Percentiles rank a stretch among this genome's conserved stretches.
Conservation (phyloP, 176 grass and related monocot species). For the Rhynchospora pubera region DNA sequence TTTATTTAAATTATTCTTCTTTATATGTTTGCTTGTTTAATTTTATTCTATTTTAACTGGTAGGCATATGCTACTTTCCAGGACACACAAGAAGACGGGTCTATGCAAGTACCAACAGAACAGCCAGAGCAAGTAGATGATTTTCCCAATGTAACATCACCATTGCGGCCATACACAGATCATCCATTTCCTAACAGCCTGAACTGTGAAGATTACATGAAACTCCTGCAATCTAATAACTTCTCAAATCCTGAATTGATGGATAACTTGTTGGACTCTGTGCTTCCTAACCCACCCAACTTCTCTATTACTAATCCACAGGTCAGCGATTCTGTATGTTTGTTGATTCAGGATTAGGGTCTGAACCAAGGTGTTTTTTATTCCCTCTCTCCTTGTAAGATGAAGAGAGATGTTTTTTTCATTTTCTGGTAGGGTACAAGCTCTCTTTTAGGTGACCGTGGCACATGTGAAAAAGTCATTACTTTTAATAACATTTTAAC, state of each 20-base stretch:
- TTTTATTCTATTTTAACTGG: neutral
- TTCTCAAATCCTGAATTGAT: slow-evolving; percentile 13
- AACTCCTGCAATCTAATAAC: slow-evolving; percentile 4
- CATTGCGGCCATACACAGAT: slow-evolving; percentile 35
- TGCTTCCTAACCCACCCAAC: slow-evolving; percentile 11
- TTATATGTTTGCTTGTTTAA: neutral
- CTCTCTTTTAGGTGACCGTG: no score
- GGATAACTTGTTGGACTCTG: slow-evolving; percentile 9
- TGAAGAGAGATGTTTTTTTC: no score
- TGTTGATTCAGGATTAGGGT: neutral
- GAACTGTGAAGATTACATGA: slow-evolving; percentile 23
- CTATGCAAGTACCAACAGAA: neutral
- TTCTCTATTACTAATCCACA: slow-evolving; percentile 1
- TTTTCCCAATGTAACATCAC: slow-evolving; percentile 29
- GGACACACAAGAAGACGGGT: slow-evolving; percentile 4
- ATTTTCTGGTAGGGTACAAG: no score
- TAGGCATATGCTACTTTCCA: neutral
- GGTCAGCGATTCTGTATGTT: slow-evolving; percentile 13
- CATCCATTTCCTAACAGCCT: slow-evolving; percentile 27
- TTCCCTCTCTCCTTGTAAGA: no score
- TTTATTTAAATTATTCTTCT: neutral
- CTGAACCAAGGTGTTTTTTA: no score
- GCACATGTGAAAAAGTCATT: no score
- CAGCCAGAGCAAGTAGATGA: slow-evolving; percentile 7
- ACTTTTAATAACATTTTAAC: neutral